A percentile compares a stretch with the other conserved stretches of the same genome.
Conservation (phyloP, 805 yeast species). For the Ogataea ramenticola region DNA sequence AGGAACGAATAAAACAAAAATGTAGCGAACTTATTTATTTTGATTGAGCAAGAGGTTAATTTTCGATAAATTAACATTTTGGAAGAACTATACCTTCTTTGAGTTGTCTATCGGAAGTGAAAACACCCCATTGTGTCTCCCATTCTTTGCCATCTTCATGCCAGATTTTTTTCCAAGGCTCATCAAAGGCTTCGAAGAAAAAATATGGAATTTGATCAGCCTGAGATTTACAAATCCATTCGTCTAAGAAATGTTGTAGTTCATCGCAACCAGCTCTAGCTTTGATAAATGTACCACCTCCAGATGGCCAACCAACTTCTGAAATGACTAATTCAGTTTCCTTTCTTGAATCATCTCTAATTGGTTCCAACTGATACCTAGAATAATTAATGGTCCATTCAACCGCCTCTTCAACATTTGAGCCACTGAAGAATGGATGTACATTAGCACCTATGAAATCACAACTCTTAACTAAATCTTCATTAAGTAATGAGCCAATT, state of each 20-base stretch:
- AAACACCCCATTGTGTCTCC: constrained; percentile 73
- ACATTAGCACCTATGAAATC: constrained; percentile 58
- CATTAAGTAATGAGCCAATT: constrained; percentile 39
- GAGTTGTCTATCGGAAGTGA: constrained; percentile 38
- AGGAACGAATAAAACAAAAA: background rate
- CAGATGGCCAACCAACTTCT: constrained; percentile 70
- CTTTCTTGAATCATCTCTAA: constrained; percentile 10
- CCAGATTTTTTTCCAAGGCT: constrained; percentile 58
- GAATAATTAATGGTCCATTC: constrained; percentile 47
- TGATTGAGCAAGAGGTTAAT: background rate
- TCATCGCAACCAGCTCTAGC: constrained; percentile 41
- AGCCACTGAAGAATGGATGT: constrained; percentile 66
- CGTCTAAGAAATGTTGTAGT: constrained; percentile 39
- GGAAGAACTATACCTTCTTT: constrained; percentile 40
- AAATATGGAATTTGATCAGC: constrained; percentile 39
- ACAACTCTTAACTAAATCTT: constrained; percentile 32
- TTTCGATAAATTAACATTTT: constrained; percentile 12
- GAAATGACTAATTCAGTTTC: constrained; percentile 33
- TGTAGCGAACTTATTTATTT: no score
- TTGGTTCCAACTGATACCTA: constrained; percentile 35
- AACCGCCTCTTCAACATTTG: constrained; percentile 35
- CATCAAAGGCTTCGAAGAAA: constrained; percentile 66
- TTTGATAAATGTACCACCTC: constrained; percentile 42
- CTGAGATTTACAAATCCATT: constrained; percentile 43
- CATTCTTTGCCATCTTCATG: constrained; percentile 41